Evolutionary conservation across 768 basidiomycete species (phyloP).

Genomic region (Amanita pseudoporphyria): DNA sequence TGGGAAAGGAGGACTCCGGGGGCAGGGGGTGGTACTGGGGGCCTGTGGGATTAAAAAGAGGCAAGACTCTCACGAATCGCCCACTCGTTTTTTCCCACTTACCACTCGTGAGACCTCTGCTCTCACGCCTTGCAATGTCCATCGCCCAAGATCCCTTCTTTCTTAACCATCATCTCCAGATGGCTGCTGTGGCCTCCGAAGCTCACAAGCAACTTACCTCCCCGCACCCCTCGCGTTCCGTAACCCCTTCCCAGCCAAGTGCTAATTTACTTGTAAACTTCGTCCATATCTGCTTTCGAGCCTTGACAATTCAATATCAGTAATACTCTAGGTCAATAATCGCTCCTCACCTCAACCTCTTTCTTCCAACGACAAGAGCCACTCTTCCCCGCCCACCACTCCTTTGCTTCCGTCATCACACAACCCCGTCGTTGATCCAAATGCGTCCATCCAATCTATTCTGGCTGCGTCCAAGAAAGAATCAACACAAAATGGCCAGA

Average conservation of each 20-base stretch:
- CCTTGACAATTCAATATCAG: constrained; percentile 8
- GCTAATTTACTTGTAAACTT: constrained; percentile 24
- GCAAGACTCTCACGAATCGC: constrained; percentile 11
- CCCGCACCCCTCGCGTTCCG: constrained; percentile 13
- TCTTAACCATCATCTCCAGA: constrained; percentile 35
- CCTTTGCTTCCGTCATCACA: constrained; percentile 15
- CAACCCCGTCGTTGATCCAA: constrained; percentile 27
- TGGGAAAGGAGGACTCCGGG: constrained; percentile 7
- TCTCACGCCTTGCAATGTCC: constrained; percentile 38
- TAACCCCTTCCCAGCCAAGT: constrained; percentile 14
- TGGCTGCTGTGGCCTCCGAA: constrained; percentile 22
- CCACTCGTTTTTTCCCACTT: constrained; percentile 23
- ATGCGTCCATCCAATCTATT: constrained; percentile 40
- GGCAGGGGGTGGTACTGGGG: constrained; percentile 7
- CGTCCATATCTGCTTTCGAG: constrained; percentile 10
- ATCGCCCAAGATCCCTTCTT: constrained; percentile 37
- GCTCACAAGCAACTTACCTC: constrained; percentile 9
- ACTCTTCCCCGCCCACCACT: constrained; percentile 5
- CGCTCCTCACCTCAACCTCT: constrained; percentile 9
- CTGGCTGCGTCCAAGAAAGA: constrained; percentile 42
- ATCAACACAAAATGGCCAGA: constrained; percentile 28
- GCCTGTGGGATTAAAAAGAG: constrained; percentile 16
- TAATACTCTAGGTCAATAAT: constrained; percentile 8
- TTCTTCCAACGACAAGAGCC: constrained; percentile 4
- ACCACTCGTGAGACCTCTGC: constrained; percentile 30